Conservation (phyloP, 2,329 filamentous ascomycete genomes). For the Arachnomyces sp. region DNA sequence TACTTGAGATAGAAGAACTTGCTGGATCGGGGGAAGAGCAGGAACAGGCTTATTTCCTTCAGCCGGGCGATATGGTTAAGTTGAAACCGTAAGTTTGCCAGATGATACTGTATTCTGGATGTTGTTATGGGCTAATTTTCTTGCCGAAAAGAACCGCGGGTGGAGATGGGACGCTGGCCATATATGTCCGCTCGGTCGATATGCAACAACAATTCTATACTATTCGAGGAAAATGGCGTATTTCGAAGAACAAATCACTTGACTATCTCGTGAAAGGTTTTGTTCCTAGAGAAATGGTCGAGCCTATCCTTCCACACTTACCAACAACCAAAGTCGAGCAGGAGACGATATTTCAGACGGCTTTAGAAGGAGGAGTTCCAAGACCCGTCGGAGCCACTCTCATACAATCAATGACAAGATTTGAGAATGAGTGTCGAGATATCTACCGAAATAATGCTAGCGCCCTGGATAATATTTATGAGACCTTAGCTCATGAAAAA, state of each 20-base stretch:
- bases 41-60: conserved; percentile 25
- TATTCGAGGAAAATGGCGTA: conserved; percentile 36
- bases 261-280: conserved; percentile 46
- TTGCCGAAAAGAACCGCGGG: too few relatives aligned
- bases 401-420: conserved; percentile 26
- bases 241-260: conserved; percentile 29
- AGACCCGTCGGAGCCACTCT: conserved; percentile 29
- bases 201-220: conserved; percentile 39
- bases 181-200: conserved; percentile 35
- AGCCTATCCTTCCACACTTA: conserved; percentile 44
- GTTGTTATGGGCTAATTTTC: conserved; percentile 4
- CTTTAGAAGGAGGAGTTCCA: conserved; percentile 36
- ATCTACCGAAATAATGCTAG: conserved; percentile 29
- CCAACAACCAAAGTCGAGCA: conserved; percentile 30
- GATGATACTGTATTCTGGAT: too few relatives aligned
- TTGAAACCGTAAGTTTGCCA: conserved; percentile 22
- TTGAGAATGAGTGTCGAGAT: conserved; percentile 24
- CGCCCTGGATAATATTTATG: conserved; percentile 31
- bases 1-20: too few relatives aligned
- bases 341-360: conserved; percentile 25
- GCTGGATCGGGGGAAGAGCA: conserved; percentile 21
- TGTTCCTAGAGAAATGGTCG: conserved; percentile 37
- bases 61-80: conserved; percentile 35
- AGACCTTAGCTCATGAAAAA: conserved; percentile 30
- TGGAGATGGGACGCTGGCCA: conserved; percentile 24